Evolutionary conservation across 2,329 filamentous ascomycete genomes (phyloP), one percentile per base, ranked within the genome.

Genomic region (Curvularia lunata): DNA sequence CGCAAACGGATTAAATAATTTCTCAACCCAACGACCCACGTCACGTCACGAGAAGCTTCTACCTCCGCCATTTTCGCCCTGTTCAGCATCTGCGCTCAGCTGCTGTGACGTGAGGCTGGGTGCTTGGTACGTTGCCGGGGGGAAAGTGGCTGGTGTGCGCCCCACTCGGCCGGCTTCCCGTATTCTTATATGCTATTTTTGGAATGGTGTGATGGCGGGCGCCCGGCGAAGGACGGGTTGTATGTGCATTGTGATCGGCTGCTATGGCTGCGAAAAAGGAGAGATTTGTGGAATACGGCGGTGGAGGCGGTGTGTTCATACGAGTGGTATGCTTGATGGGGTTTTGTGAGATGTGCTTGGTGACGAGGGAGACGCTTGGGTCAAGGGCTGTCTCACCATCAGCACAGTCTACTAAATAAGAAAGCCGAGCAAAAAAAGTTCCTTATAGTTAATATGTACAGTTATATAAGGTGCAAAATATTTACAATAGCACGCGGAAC

Each of bases 171-270:
- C 25, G 25, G 25, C 25, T 27, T 27, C 25, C 25, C 6, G 25
- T 8, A 27, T 27, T 30, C 9, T 30, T 9, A 3, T 37, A 25
- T 23, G 27, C 59, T 66, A 65, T 65, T 66, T 65, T 63, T 66
- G 56, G 57, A 18, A 48, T 5, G 16, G 18, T 19, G 61, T 58
- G n/a, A n/a, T n/a, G 59, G 61, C 62, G 54, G 50, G 7, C 12
- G 23, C 25, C 45, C 52, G 9, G 48, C 48, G 48, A 52, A 30
- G 8, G 28, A 45, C 48, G 38, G 27, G 23, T 13, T 23, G 7
- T 47, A n/a, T 12, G 10, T 28, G 12, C 19, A 42, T 28, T 25
- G 21, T 5, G 5, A 30, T 16, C 18, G 7, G 27, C 43, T 18
- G 28, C 19, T 4, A 21, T 6, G 9, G 43, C 43, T 46, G 27